Evolutionary conservation across 202 grass and related monocot species (phyloP), one percentile per base, ranked within the genome.

Genomic region (Carex arenaria): DNA sequence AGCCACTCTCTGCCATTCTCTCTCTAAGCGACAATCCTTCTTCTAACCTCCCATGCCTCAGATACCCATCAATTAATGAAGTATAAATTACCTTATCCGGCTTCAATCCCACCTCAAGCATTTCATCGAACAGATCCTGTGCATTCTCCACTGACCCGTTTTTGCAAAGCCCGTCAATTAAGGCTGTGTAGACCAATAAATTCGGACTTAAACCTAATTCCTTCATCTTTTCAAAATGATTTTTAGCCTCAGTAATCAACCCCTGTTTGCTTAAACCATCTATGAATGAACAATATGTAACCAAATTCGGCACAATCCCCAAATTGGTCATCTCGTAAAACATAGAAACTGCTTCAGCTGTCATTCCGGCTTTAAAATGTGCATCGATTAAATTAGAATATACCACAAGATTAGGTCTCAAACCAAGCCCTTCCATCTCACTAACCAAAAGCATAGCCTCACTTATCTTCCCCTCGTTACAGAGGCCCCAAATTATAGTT

Each of bases 301-400:
- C 83, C 67, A 91, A 67, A 84, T 89, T 95, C 23, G 88, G 92
- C n/a, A 85, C 85, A 67, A 93, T 83, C 38, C 89, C 86, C 8
- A 72, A 88, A 89, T 89, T 85, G 30, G 83, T 81, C 81, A 98
- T 98, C 72, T 87, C 77, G n/a, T 92, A 84, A 75, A 98, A 45
- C 72, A 98, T 45, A 52, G 79, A 84, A 89, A 95, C 52, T 52
- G 91, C 95, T 81, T 98, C 92, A 61, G 92, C 89, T 61, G 85
- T 78, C 85, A 89, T 93, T 72, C 92, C 89, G 67, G 51, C 64
- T 92, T 93, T 98, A 82, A 98, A 98, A 55, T 69, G 88, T 49
- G 87, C 91, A 90, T 98, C 91, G 64, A 98, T 95, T 65, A 98
- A 89, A 72, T 86, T 93, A 11, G 95, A 93, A 87, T 95, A 98